A percentile compares a stretch with the other conserved stretches of the same genome.
phyloP scores from a whole-genome alignment of 2,329 filamentous ascomycete genomes.

The Talaromyces sp. region DNA sequence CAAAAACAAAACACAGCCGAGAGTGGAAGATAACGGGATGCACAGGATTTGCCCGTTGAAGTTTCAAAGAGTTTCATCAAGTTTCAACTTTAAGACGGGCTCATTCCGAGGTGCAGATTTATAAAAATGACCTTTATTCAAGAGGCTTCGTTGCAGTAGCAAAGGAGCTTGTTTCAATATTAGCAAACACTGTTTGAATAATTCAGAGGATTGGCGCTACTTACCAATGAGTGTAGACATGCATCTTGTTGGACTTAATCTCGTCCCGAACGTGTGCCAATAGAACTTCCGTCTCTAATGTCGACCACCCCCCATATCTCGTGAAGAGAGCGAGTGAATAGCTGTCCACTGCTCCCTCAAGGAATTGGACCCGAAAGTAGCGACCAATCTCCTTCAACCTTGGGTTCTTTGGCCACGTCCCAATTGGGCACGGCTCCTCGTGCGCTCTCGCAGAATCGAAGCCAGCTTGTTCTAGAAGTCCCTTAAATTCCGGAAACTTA shows the following conservation, averaged over 20 bases:
- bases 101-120: background rate
- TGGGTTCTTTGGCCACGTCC: conserved; percentile 32
- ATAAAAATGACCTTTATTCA: background rate
- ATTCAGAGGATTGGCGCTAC: conserved; percentile 12
- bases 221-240: conserved; percentile 31
- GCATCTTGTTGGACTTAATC: conserved; percentile 30
- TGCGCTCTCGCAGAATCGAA: conserved; percentile 29
- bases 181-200: background rate
- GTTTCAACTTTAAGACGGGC: background rate
- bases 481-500: conserved; percentile 20
- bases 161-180: conserved; percentile 15
- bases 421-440: conserved; percentile 29
- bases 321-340: conserved; percentile 31
- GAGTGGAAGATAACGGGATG: background rate
- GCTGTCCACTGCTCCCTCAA: conserved; percentile 29
- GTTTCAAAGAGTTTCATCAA: background rate
- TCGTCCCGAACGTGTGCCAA: conserved; percentile 27
- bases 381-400: conserved; percentile 30
- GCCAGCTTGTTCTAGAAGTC: conserved; percentile 25
- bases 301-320: conserved; percentile 27
- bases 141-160: conserved; percentile 18
- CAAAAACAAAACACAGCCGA: background rate
- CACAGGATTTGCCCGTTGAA: background rate
- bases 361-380: conserved; percentile 30
- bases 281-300: conserved; percentile 26